Conservation (phyloP, 1,139 yeast genomes). For the Sugiyamaella japonica region DNA sequence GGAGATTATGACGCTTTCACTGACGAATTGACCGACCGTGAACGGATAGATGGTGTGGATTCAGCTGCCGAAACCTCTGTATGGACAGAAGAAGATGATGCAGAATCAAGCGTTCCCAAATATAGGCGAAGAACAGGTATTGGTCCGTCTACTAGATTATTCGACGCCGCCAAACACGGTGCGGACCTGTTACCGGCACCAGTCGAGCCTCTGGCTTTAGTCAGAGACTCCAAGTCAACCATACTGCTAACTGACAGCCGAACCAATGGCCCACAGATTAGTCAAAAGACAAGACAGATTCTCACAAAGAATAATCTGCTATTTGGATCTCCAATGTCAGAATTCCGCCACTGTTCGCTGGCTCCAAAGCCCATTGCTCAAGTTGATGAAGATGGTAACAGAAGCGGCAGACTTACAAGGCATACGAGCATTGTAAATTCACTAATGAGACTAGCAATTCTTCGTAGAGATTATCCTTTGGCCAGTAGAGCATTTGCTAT, state of each 20-base stretch:
- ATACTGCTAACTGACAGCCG: conserved; percentile 2
- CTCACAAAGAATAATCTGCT: conserved; percentile 12
- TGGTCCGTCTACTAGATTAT: background rate
- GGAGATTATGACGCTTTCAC: background rate
- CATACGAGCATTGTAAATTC: conserved; percentile 31
- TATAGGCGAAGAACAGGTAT: background rate
- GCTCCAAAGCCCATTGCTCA: conserved; percentile 1
- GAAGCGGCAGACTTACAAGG: conserved; percentile 24
- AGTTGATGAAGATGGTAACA: background rate
- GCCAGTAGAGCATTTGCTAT: conserved; percentile 48
- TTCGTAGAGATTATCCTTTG: conserved; percentile 45
- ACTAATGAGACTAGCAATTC: conserved; percentile 35
- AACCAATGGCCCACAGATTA: conserved; percentile 15
- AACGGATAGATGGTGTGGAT: background rate
- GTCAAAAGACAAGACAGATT: conserved; percentile 14
- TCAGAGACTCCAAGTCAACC: conserved; percentile 18
- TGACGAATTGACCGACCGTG: background rate
- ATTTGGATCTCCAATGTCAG: background rate
- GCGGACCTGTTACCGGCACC: conserved; percentile 25
- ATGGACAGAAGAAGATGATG: background rate
- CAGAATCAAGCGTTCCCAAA: background rate
- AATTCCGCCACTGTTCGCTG: background rate
- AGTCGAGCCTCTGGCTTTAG: conserved; percentile 19
- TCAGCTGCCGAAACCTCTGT: background rate
- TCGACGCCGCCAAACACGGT: conserved; percentile 21